Evolutionary conservation across 2,329 filamentous ascomycete species (phyloP), one percentile per base, ranked within the genome.

Genomic region (Camillea tinctor): DNA sequence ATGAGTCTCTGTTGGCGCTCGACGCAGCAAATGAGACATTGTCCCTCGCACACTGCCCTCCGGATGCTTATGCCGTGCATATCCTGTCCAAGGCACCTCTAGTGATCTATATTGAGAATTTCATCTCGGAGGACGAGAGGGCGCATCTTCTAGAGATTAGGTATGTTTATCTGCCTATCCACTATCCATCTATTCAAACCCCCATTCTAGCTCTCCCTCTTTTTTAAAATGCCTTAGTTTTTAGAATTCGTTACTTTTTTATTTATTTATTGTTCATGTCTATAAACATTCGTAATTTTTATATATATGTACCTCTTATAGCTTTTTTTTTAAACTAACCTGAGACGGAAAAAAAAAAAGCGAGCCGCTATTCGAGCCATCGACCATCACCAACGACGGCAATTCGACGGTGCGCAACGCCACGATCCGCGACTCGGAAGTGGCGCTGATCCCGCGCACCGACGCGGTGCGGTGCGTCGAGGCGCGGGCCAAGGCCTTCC

Each of bases 71-170:
- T 67, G 72, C 74, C 1, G 76, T 81, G 50, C 79, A 81, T 58
- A 74, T 85, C 22, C 69, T 81, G 58, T 82, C 76, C 51, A 76
- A 78, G 57, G 79, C 79, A 58, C 83, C 83, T 20, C 68, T 85
- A 44, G 80, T 85, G 2, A 66, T 85, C 3, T 85, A 85, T 61
- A 72, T 85, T 13, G 81, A 84, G 71, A 74, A 78, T 19, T 85
- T 85, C 64, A 63, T 85, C 56, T 76, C 73, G 15, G 61, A 64
- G 8, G 71, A 71, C 3, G 83, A 85, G 68, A 75, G 78, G 54
- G 61, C 65, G 30, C 79, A 84, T 64, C 68, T 85, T 20, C 71
- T 84, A 1, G 77, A 81, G 17, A 79, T 84, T 50, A 84, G 81
- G 82, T 84, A 55, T n/a, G 70, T 70, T 15, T 54, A 60, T 59